These are phyloP conservation scores for Penicillium hesseltinei DNA, from an alignment of 2,329 filamentous ascomycete species.

Conservation along the genomic window DNA sequence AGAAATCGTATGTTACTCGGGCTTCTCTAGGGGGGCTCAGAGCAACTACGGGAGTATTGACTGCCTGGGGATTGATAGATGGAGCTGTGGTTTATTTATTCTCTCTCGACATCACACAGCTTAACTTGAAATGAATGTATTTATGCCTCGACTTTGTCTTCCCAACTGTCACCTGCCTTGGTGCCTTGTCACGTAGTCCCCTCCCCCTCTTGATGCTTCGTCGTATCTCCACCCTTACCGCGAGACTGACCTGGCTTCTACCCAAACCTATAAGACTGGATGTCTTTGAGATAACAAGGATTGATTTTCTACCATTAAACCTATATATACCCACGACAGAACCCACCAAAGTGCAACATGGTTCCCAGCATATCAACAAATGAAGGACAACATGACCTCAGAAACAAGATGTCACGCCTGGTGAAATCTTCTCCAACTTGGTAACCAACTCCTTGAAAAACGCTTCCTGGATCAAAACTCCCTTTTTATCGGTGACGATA, in stretches of 20 bases:
- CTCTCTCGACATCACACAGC: slow-evolving; percentile 1
- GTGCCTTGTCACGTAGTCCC: not conserved
- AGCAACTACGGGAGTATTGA: slow-evolving; percentile 8
- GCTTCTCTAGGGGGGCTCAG: not conserved
- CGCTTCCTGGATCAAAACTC: slow-evolving; percentile 9
- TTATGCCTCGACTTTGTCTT: not conserved
- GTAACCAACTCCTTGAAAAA: slow-evolving; percentile 17
- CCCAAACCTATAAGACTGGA: not conserved
- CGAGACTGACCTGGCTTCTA: not conserved
- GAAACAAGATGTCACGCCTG: slow-evolving; percentile 2
- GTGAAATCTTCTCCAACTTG: slow-evolving; percentile 15
- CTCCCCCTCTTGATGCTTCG: not conserved
- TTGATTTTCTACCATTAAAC: not conserved
- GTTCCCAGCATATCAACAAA: not conserved
- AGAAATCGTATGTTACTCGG: slow-evolving; percentile 6
- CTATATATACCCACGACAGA: not conserved
- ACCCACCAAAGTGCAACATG: not conserved
- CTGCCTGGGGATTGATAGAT: not conserved
- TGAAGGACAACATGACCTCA: not conserved
- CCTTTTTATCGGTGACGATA: slow-evolving; percentile 10
- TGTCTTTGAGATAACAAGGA: not conserved
- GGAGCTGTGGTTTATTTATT: slow-evolving; percentile 13
- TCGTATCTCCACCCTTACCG: not conserved
- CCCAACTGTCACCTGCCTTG: too few species aligned
- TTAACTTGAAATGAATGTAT: not conserved